Base-by-base conservation (phyloP, 176 grass and related monocot genomes). In the Poa annua region DNA sequence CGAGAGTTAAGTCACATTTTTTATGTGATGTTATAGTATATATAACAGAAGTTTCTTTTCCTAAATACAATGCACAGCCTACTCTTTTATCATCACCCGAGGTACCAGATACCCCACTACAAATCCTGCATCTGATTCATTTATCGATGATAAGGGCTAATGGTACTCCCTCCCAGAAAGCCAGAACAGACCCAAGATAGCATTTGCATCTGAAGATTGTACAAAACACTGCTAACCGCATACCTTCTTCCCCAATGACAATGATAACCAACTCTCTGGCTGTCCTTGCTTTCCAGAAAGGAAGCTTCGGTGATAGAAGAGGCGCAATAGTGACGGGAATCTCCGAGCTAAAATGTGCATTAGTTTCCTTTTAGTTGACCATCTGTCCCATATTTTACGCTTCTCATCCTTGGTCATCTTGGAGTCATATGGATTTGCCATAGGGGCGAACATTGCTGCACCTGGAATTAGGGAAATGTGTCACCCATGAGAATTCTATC, bases 381-480 rank as follows among this genome's bases (percentile, higher is more conserved):
- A 99, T 16, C 81, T 92, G 35, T 92, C 89, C 96, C 93, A 96
- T 32, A 89, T 90, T 89, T 96, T 99, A 81, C 20, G 73, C 39
- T 39, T 90, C 81, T 99, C 96, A 60, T 99, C 96, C 71, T 99
- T 99, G 63, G 82, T 92, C 93, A 99, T 90, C 83, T 83, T 94
- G 19, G 74, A 81, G 75, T 99, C 96, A 41, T 99, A 99, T 73
- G 89, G 96, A 89, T 99, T 99, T 48, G 77, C 89, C 85, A 96
- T 87, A 92, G 96, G 91, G 60, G 96, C 93, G 50, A 99, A 96
- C 93, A 99, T 85, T 48, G 91, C 93, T 88, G 89, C 93, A 78
- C 93, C 96, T 99, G 85, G 36, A 85, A 85, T 41, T 42, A 80
- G 39, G 17, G 63, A 6, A 88, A 71, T 20, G 56, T 60, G 66